These are phyloP conservation scores for Phytophthora brassicae DNA, from an alignment of 352 stramenopile genomes.

Conservation along the genomic window DNA sequence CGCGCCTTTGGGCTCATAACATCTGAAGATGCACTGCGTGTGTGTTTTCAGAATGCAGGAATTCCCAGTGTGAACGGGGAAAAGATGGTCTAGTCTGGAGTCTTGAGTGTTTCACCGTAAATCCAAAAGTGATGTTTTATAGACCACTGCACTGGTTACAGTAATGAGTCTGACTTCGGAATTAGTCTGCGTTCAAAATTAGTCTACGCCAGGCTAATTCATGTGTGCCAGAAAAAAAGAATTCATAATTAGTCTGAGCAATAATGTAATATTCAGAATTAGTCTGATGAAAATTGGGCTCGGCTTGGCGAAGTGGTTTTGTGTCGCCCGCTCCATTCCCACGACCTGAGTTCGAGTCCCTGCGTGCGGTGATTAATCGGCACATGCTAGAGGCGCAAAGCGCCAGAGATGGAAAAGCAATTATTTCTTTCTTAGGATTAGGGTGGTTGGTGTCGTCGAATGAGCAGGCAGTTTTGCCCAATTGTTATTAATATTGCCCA, in stretches of 20 bases:
- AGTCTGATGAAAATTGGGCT: background rate
- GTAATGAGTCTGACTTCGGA: too few relatives aligned
- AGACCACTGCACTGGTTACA: too few relatives aligned
- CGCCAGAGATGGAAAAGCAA: background rate
- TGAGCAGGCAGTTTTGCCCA: background rate
- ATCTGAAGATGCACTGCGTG: too few relatives aligned
- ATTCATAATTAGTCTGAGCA: background rate
- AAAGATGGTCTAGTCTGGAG: too few relatives aligned
- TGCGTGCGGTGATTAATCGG: background rate
- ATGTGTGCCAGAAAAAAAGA: background rate
- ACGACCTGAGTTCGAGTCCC: background rate
- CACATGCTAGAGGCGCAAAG: background rate
- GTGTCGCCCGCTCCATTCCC: background rate
- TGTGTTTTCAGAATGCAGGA: too few relatives aligned
- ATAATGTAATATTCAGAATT: background rate
- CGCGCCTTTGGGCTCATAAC: too few relatives aligned
- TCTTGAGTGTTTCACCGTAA: too few relatives aligned
- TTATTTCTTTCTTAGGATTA: background rate
- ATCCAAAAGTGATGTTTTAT: too few relatives aligned
- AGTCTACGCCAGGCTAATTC: conserved; percentile 1
- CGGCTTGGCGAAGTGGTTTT: background rate
- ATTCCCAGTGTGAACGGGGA: too few relatives aligned
- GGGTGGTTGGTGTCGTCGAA: background rate
- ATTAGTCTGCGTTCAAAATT: conserved; percentile 4
- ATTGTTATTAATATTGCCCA: background rate